A percentile compares a stretch with the other conserved stretches of the same genome.
Evolutionary conservation across 345 rosid genomes (phyloP).

Genomic region (Reutealis trisperma): DNA sequence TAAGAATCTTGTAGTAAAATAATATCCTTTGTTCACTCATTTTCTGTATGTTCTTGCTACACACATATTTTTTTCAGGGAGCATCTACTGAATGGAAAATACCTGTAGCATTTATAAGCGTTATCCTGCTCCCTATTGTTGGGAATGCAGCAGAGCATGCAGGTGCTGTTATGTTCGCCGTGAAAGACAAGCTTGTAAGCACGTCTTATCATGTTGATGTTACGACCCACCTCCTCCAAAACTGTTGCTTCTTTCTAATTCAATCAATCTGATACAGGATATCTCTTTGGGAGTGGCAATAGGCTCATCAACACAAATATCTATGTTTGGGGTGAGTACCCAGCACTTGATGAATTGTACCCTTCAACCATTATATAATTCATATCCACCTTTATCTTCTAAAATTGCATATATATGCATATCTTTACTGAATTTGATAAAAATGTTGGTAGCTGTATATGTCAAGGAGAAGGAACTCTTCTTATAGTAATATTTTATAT

Average conservation of each 20-base stretch:
- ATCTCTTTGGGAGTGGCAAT: slow-evolving; percentile 55
- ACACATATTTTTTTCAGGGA: slow-evolving; percentile 34
- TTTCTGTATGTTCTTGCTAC: neutral
- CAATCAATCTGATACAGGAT: slow-evolving; percentile 31
- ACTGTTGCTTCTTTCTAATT: neutral
- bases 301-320: slow-evolving; percentile 58
- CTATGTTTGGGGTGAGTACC: slow-evolving; percentile 48
- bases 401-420: neutral
- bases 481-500: neutral
- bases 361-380: neutral
- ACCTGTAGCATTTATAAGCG: slow-evolving; percentile 51
- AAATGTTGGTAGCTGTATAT: neutral
- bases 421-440: neutral
- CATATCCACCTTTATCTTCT: neutral
- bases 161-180: slow-evolving; percentile 52
- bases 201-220: neutral
- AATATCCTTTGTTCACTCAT: neutral
- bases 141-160: slow-evolving; percentile 68
- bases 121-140: slow-evolving; percentile 51
- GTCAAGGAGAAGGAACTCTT: neutral
- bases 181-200: slow-evolving; percentile 61
- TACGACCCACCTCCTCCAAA: neutral
- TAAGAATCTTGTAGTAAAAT: neutral
- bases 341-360: neutral
- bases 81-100: slow-evolving; percentile 46